Percentiles rank a stretch among this genome's conserved stretches.
Evolutionary conservation across 768 basidiomycete genomes (phyloP).

Genomic region (Tricholoma saponaceum): DNA sequence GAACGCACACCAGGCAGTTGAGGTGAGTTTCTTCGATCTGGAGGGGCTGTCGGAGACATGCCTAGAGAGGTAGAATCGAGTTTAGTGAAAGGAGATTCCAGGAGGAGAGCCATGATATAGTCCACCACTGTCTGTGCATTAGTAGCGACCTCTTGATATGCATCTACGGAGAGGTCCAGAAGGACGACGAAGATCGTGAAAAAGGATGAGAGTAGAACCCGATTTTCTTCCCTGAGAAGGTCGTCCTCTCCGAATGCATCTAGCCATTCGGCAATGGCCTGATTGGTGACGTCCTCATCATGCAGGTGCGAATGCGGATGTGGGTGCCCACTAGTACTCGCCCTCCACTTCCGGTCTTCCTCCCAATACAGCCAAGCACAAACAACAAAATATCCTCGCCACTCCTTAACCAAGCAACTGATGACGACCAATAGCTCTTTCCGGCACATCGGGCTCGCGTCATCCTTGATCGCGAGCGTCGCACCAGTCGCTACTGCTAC

Average conservation of each 20-base stretch:
- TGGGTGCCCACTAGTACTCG: constrained; percentile 30
- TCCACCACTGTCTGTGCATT: constrained; percentile 90
- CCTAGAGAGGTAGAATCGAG: constrained; percentile 67
- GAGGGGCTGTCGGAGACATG: constrained; percentile 38
- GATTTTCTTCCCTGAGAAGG: constrained; percentile 66
- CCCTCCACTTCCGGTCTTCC: constrained; percentile 70
- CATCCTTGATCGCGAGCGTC: constrained; percentile 84
- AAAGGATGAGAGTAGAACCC: constrained; percentile 85
- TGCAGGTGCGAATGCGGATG: constrained; percentile 29
- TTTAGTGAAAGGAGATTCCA: constrained; percentile 84
- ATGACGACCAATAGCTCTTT: constrained; percentile 91
- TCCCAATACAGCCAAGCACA: constrained; percentile 98
- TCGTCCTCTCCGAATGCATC: constrained; percentile 66
- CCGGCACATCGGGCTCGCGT: constrained; percentile 94
- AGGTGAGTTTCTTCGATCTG: constrained; percentile 33
- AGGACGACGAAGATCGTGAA: constrained; percentile 89
- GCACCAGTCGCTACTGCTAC: constrained; percentile 89
- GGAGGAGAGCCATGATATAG: constrained; percentile 84
- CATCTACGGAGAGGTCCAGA: constrained; percentile 88
- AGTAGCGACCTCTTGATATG: constrained; percentile 88
- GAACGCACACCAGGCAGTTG: constrained; percentile 36
- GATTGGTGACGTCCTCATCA: constrained; percentile 70
- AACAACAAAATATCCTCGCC: constrained; percentile 93
- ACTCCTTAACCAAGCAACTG: constrained; percentile 92
- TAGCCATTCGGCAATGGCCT: constrained; percentile 77